Evolutionary conservation across 768 basidiomycete genomes (phyloP), one percentile per base, ranked within the genome.

Genomic region (Hemileccinum impolitum): DNA sequence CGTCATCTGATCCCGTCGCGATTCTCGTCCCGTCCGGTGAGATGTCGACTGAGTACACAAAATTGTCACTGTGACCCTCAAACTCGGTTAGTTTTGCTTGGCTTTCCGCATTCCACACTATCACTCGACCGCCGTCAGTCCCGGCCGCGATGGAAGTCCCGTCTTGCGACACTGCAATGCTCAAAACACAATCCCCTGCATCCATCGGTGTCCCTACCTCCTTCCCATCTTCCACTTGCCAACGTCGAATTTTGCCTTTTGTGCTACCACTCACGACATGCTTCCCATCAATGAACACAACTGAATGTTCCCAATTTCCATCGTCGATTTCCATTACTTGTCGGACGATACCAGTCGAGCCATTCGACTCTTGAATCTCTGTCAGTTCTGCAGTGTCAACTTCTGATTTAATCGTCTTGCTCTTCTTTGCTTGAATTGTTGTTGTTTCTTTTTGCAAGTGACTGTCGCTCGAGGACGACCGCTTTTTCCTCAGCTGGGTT

Each of bases 21-120:
- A 59, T 39, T 6, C 25, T 46, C 2, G 48, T 56, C 25, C 35
- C 46, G n/a, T 59, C 54, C 5, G 48, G 48, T 0, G 58, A 59
- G 10, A 56, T 19, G 26, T 60, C 58, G 9, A 56, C 10, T 3
- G 41, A 14, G 11, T 15, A 38, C 8, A 19, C 11, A 4, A 3
- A 4, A 2, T 13, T 13, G 18, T 18, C 12, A 10, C n/a, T 37
- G 18, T 38, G 28, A 9, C 11, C 37, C 11, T 38, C 4, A 11
- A 18, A 13, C 37, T 38, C 37, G 37, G 12, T 11, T 11, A 21
- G 4, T 21, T 21, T 38, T 38, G 10, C 19, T 8, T 38, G 37
- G 4, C 10, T 21, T 12, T 21, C 37, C 12, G 37, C 18, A 38
- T 38, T 21, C 37, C 37, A 38, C 19, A 38, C 37, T 7, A 12